phyloP scores from a whole-genome alignment of 495 filamentous ascomycete species.

The Thozetella sp. region DNA sequence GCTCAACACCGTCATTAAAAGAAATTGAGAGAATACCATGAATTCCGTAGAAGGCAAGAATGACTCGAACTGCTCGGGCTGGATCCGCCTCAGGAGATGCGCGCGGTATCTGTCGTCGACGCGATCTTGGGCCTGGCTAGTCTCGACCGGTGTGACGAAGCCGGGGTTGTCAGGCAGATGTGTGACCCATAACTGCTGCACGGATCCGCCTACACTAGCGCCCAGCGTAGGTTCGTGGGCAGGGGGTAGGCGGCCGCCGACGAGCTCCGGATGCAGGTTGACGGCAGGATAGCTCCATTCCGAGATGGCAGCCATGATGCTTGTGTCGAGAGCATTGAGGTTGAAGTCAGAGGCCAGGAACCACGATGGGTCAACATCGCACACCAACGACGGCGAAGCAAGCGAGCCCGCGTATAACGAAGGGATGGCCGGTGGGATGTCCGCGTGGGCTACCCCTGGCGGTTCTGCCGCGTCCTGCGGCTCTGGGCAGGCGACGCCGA shows the following conservation, averaged over 20 bases:
- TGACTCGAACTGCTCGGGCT: not conserved
- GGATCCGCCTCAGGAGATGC: not conserved
- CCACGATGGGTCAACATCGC: not conserved
- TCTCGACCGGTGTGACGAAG: not conserved
- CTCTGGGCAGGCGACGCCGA: no score
- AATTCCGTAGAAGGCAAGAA: not conserved
- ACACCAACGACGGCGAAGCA: no score
- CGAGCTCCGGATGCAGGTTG: not conserved
- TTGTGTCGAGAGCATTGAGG: not conserved
- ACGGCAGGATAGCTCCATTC: not conserved
- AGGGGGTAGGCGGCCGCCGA: no score
- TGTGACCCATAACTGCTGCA: no score
- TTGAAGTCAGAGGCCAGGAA: not conserved
- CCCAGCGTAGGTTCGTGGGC: no score
- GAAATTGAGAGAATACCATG: not conserved
- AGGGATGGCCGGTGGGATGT: no score
- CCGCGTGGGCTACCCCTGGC: no score
- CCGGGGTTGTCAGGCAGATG: no score
- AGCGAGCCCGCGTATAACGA: no score
- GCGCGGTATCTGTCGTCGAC: slow-evolving; percentile 4
- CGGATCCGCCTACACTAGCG: no score
- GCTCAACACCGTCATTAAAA: not conserved
- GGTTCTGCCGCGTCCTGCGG: no score
- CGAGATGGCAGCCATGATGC: not conserved
- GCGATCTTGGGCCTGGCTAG: not conserved